Evolutionary conservation across 148 eudicot genomes (phyloP).

Genomic region (Cornus suecica): DNA sequence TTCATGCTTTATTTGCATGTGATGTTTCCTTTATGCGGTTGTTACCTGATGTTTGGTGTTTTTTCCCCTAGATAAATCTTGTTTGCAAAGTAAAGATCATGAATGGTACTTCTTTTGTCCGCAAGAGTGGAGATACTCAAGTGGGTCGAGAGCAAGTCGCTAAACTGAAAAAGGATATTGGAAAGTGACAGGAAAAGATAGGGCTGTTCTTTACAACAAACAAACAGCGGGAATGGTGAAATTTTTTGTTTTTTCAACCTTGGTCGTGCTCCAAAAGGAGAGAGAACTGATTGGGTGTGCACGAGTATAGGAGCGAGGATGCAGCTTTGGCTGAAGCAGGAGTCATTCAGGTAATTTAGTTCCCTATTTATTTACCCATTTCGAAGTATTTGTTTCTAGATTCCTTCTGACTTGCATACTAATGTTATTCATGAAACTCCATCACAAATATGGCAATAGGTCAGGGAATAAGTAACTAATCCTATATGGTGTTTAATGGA

Average conservation of each 20-base stretch:
- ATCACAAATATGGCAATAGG: too few relatives aligned
- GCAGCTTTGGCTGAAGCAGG: background rate
- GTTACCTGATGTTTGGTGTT: too few relatives aligned
- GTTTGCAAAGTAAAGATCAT: background rate
- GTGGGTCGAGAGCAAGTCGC: background rate
- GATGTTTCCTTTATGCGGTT: too few relatives aligned
- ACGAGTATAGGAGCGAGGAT: constrained; percentile 4
- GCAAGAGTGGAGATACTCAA: background rate
- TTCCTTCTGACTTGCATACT: too few relatives aligned
- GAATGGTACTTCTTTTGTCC: too few relatives aligned
- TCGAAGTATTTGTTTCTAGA: too few relatives aligned
- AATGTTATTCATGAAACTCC: too few relatives aligned
- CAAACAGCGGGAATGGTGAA: constrained; percentile 7
- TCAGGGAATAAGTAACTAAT: too few relatives aligned
- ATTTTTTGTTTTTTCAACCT: constrained; percentile 1
- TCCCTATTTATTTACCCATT: background rate
- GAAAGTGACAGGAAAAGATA: constrained; percentile 16
- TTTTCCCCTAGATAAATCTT: too few relatives aligned
- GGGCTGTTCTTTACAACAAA: background rate
- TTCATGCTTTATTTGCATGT: too few relatives aligned
- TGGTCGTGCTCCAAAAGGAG: constrained; percentile 8
- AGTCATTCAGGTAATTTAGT: background rate
- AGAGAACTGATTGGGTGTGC: constrained; percentile 14
- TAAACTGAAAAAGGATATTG: constrained; percentile 10
- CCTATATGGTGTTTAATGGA: too few relatives aligned